These are phyloP conservation scores for Colletotrichum australisinense DNA, from an alignment of 2,329 filamentous ascomycete species.

Conservation along the genomic window DNA sequence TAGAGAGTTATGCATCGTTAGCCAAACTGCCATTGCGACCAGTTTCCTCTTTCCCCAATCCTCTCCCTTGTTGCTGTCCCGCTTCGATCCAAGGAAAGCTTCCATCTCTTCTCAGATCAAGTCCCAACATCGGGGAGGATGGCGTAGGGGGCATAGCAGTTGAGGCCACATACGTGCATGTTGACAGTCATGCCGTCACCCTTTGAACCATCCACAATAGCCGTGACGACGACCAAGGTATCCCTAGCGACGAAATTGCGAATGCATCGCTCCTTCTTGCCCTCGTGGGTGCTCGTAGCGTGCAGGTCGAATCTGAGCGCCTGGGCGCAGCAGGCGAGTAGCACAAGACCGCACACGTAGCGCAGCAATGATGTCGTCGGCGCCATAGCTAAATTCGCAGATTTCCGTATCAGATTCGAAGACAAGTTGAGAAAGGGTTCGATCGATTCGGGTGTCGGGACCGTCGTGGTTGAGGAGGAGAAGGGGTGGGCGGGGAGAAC, in stretches of 20 bases:
- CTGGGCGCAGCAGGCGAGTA: slow-evolving; percentile 64
- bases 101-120: background rate
- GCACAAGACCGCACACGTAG: slow-evolving; percentile 67
- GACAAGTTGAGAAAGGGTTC: background rate
- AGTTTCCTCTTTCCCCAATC: background rate
- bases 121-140: background rate
- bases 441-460: background rate
- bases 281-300: slow-evolving; percentile 72
- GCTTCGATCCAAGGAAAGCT: background rate
- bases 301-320: slow-evolving; percentile 95
- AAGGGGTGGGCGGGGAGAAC: slow-evolving; percentile 43
- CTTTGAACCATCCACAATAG: slow-evolving; percentile 84
- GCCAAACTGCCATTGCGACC: background rate
- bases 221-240: slow-evolving; percentile 94
- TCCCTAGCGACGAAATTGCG: slow-evolving; percentile 95
- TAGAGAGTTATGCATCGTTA: slow-evolving; percentile 50
- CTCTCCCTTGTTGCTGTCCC: background rate
- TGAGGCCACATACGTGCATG: slow-evolving; percentile 78
- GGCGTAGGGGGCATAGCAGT: background rate
- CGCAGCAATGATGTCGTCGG: slow-evolving; percentile 64
- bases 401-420: background rate
- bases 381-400: slow-evolving; percentile 54
- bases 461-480: slow-evolving; percentile 50
- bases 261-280: slow-evolving; percentile 86
- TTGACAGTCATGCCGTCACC: slow-evolving; percentile 95